Base-by-base conservation (phyloP, 2,329 filamentous ascomycete species). In the Daldinia eschscholtzii region DNA sequence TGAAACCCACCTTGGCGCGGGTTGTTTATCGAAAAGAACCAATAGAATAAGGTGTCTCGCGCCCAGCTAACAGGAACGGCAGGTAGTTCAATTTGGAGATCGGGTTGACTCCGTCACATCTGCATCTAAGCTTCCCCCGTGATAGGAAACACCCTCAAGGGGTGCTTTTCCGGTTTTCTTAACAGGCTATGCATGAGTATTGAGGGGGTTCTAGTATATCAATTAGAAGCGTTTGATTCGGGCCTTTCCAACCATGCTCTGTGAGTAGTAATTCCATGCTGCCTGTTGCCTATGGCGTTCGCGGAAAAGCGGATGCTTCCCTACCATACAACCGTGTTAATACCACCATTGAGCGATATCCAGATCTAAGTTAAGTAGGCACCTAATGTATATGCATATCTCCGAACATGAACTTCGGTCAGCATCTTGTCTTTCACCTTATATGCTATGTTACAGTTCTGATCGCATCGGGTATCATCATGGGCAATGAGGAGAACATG, bases 61-160 rank as follows among this genome's bases (percentile, higher is more conserved):
- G 41, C 60, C 62, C 65, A 72, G 65, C 67, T 70, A 41, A 48
- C 44, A 35, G 41, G 37, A 70, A 67, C 30, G 28, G 61, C 66
- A 71, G 69, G 69, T 71, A 39, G 59, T 42, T 56, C 30, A 61
- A 13, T 28, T 6, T 42, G 56, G 23, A 41, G 60, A 65, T 65
- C 62, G 65, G 64, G 60, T 53, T 20, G 61, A 35, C 42, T 28
- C 50, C 41, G 42, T 59, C 57, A 23, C 48, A 57, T 63, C 44
- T 37, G 60, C 53, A 50, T 13, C 46, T 52, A 52, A 12, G 60
- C 61, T 67, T 53, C 67, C 64, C 64, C 64, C 57, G 46, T 10
- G 68, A 63, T 65, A 39, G 68, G 64, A 65, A 65, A 39, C 44
- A 58, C 12, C 15, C 13, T 37, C 28, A 18, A 37, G 33, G 18